These are phyloP conservation scores for Hanseniaspora pseudoguilliermondii DNA, from an alignment of 805 yeast genomes.

Conservation along the genomic window DNA sequence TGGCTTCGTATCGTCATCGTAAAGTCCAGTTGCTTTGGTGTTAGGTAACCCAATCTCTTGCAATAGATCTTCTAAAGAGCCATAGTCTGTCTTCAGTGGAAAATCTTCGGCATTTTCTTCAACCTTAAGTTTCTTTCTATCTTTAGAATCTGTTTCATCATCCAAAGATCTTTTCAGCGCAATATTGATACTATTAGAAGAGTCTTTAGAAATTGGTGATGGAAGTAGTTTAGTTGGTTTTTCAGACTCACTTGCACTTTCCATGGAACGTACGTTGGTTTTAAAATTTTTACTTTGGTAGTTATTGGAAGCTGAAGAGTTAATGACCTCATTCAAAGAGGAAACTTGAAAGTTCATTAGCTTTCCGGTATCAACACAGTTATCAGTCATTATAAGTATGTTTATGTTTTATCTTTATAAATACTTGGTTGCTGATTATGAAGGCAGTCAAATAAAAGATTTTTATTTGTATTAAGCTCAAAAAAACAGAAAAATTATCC, in stretches of 20 bases:
- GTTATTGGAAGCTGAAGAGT: neutral
- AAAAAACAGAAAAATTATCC: no score
- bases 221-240: neutral
- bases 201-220: neutral
- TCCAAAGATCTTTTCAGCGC: neutral
- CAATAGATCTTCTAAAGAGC: slow-evolving; percentile 9
- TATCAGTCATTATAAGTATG: neutral
- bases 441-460: neutral
- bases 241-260: neutral
- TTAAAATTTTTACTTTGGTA: neutral
- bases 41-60: slow-evolving; percentile 9
- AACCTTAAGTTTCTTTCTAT: slow-evolving; percentile 14
- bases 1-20: slow-evolving; percentile 43
- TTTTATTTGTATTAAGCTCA: neutral
- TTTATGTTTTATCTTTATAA: neutral
- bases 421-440: no score
- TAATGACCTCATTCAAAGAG: neutral
- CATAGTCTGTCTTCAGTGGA: slow-evolving; percentile 10
- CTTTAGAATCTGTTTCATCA: neutral
- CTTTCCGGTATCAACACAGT: neutral
- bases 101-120: slow-evolving; percentile 15
- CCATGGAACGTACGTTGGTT: neutral
- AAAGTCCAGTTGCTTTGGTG: slow-evolving; percentile 13
- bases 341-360: neutral
- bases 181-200: neutral